Evolutionary conservation across 768 basidiomycete genomes (phyloP), one percentile per base, ranked within the genome.

Genomic region (Coprinellus micaceus): DNA sequence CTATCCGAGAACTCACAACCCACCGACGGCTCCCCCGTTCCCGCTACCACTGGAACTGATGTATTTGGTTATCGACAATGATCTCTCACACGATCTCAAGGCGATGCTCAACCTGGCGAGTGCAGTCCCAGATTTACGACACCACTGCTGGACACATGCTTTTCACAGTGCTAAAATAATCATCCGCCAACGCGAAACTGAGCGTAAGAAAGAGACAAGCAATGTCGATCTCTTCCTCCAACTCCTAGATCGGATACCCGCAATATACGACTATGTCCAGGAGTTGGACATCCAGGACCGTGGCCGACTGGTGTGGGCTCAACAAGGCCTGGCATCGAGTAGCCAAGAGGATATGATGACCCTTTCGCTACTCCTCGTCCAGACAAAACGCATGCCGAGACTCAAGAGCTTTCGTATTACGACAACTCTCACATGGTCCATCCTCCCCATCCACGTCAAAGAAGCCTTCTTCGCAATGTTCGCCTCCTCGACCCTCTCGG

Each of bases 211-310:
- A n/a, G 43, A 52, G 30, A 46, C 48, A 21, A 52, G 50, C 44
- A 57, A 57, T 22, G 50, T 57, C 43, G 56, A 57, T 43, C 51
- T 52, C 29, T 57, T 57, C 29, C 56, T 57, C 29, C 56, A 57
- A 47, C 49, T 57, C 25, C 21, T 57, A 15, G 40, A 43, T 7
- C 21, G 33, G 30, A 47, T 13, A 28, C 56, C 56, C 5, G n/a
- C 17, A 17, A 52, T 57, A 9, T 24, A 41, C 19, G 24, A 19
- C 19, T 57, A 57, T 26, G 28, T 57, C 24, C 43, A 43, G 7
- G 56, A 51, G 19, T 13, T 57, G 29, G 49, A 57, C 39, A 47
- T 57, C 39, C 19, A 52, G 28, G 56, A 57, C 40, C 30, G 33
- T 15, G 56, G 56, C 2, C 49, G 56, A 28, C 7, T 36, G 29